These are phyloP conservation scores for Talaromyces sp. DNA, from an alignment of 2,329 filamentous ascomycete species.

Conservation along the genomic window DNA sequence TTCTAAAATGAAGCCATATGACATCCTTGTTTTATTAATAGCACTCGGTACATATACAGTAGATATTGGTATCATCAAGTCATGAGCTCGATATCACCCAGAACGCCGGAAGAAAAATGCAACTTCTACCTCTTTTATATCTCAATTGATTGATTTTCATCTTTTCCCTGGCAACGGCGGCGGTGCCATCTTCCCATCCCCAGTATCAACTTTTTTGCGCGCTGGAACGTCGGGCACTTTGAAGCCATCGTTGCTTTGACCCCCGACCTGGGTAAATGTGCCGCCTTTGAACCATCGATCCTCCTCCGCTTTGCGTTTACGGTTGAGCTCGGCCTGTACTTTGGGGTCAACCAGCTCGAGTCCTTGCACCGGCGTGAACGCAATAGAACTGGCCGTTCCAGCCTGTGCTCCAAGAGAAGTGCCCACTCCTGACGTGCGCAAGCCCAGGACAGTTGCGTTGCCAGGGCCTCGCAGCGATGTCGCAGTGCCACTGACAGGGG, in stretches of 20 bases:
- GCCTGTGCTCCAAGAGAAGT: slow-evolving; percentile 58
- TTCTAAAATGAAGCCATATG: neutral
- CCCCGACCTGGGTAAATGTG: slow-evolving; percentile 84
- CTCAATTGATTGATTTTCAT: slow-evolving; percentile 6
- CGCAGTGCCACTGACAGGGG: slow-evolving; percentile 57
- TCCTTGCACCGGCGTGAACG: slow-evolving; percentile 92
- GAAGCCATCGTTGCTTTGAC: slow-evolving; percentile 58
- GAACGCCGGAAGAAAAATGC: slow-evolving; percentile 7
- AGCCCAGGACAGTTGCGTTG: slow-evolving; percentile 66
- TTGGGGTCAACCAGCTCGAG: slow-evolving; percentile 94
- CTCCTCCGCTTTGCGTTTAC: slow-evolving; percentile 90
- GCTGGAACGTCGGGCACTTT: slow-evolving; percentile 74
- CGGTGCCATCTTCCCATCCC: slow-evolving; percentile 51
- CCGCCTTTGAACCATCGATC: slow-evolving; percentile 96
- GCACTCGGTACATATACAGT: neutral
- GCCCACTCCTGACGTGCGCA: slow-evolving; percentile 78
- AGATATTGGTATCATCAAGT: slow-evolving; percentile 11
- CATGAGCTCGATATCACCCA: slow-evolving; percentile 4
- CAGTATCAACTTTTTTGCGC: slow-evolving; percentile 67
- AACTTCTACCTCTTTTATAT: neutral
- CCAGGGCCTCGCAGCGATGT: slow-evolving; percentile 69
- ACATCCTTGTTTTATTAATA: neutral
- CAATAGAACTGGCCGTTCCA: slow-evolving; percentile 79
- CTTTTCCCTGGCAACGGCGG: slow-evolving; percentile 29
- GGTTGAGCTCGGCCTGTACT: slow-evolving; percentile 75